Evolutionary conservation across 2,329 filamentous ascomycete genomes (phyloP).

Genomic region (Immersiporthe knoxdaviesiana): DNA sequence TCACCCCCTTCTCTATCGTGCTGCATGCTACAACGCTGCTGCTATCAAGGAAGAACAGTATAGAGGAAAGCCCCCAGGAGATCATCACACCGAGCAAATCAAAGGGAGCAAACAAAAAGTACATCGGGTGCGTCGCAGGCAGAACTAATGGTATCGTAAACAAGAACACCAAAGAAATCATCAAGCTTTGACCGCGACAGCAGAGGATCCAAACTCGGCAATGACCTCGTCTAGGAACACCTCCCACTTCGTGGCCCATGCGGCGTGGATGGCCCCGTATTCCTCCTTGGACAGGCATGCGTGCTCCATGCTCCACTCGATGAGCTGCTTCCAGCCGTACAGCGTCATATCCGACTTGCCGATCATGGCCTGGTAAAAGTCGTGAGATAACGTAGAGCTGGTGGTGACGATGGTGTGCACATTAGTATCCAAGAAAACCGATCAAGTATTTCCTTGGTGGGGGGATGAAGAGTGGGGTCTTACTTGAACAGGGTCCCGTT

Average conservation of each 20-base stretch:
- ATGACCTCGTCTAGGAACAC: conserved; percentile 60
- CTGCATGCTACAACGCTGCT: background rate
- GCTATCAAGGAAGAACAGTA: background rate
- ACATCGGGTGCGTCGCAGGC: background rate
- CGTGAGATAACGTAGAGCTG: conserved; percentile 72
- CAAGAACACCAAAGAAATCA: background rate
- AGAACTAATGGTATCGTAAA: background rate
- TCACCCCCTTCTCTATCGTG: background rate
- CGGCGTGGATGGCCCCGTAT: conserved; percentile 39
- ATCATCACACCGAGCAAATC: background rate
- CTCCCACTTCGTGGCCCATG: conserved; percentile 62
- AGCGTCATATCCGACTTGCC: conserved; percentile 69
- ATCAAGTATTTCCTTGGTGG: no score
- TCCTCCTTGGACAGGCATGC: conserved; percentile 55
- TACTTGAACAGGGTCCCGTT: conserved; percentile 75
- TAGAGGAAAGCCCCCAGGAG: background rate
- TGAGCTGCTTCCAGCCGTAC: conserved; percentile 71
- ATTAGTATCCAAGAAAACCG: background rate
- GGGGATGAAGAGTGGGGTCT: conserved; percentile 30
- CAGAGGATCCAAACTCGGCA: conserved; percentile 40
- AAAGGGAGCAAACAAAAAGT: background rate
- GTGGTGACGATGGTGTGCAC: background rate
- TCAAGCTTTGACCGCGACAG: background rate
- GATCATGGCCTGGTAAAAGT: conserved; percentile 77
- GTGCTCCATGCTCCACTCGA: conserved; percentile 65